Evolutionary conservation across 1,284 basidiomycete genomes (phyloP).

Genomic region (Ceratorhiza oryzae-sativae): DNA sequence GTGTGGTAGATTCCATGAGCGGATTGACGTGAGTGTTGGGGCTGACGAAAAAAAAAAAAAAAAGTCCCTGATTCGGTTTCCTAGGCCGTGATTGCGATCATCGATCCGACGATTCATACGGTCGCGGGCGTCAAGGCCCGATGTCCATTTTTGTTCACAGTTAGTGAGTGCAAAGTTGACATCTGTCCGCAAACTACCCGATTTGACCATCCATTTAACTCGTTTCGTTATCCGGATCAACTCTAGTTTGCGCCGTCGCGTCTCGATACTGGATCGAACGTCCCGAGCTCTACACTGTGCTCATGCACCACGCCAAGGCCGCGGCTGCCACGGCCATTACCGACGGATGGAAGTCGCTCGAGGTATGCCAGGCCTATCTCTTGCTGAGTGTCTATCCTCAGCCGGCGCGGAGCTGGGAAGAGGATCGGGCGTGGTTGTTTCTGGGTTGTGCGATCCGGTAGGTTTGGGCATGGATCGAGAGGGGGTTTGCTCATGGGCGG

Average conservation of each 20-base stretch:
- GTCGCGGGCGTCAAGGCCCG: slow-evolving; percentile 75
- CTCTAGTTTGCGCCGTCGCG: slow-evolving; percentile 76
- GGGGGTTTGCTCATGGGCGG: background rate
- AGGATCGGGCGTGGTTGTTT: slow-evolving; percentile 82
- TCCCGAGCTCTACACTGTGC: slow-evolving; percentile 80
- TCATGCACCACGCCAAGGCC: slow-evolving; percentile 86
- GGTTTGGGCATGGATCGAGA: background rate
- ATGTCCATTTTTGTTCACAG: slow-evolving; percentile 83
- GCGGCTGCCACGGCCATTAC: slow-evolving; percentile 79
- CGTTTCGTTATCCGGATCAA: background rate
- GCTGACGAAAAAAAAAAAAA: background rate
- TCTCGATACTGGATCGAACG: slow-evolving; percentile 77
- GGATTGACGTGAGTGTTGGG: slow-evolving; percentile 65
- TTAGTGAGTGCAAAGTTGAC: slow-evolving; percentile 58
- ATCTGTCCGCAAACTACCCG: background rate
- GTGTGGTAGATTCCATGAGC: slow-evolving; percentile 67
- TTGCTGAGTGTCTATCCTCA: slow-evolving; percentile 82
- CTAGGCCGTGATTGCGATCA: slow-evolving; percentile 74
- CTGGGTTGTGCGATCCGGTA: slow-evolving; percentile 80
- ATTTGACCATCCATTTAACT: background rate
- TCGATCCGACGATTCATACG: slow-evolving; percentile 77
- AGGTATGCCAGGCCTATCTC: slow-evolving; percentile 74
- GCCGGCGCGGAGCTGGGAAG: slow-evolving; percentile 80
- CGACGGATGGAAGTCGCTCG: slow-evolving; percentile 82
- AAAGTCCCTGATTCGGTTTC: background rate